Conservation (phyloP, 106 monocot species). For the Triglochin maritima region DNA sequence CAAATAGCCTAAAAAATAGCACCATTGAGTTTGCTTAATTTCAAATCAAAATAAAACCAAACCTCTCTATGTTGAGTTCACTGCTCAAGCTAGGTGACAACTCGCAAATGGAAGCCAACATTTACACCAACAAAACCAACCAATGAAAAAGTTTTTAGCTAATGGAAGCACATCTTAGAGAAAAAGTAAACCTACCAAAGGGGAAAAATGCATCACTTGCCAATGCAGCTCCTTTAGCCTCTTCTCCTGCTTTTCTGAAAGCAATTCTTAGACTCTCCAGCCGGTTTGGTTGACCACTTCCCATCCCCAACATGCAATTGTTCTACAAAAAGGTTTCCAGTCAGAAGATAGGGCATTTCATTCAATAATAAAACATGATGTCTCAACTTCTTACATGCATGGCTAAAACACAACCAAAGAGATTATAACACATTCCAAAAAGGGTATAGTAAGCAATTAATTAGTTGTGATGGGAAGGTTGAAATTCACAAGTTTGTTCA, state of each 20-base stretch:
- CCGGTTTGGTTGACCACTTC: constrained; percentile 96
- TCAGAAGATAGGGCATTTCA: too few species aligned
- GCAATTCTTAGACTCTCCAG: constrained; percentile 82
- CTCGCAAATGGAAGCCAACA: too few species aligned
- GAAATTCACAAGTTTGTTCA: not conserved
- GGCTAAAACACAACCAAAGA: too few species aligned
- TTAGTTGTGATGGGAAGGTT: not conserved
- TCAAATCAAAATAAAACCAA: too few species aligned
- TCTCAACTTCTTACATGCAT: too few species aligned
- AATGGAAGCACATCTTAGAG: not conserved
- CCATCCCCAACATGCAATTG: constrained; percentile 97
- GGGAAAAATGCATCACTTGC: constrained; percentile 99
- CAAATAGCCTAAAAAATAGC: too few species aligned
- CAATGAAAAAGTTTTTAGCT: too few species aligned
- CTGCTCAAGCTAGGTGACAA: too few species aligned
- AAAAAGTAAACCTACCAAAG: constrained; percentile 38
- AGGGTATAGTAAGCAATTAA: not conserved
- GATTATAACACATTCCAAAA: too few species aligned
- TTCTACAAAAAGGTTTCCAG: constrained; percentile 25
- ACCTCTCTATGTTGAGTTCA: too few species aligned
- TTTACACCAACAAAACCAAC: not conserved
- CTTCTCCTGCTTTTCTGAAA: constrained; percentile 90
- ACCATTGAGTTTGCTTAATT: too few species aligned
- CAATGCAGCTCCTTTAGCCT: constrained; percentile 82
- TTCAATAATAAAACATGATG: not conserved